Conservation (phyloP, 192 early-diverging fungal species). For the Entophlyctis luteolus region DNA sequence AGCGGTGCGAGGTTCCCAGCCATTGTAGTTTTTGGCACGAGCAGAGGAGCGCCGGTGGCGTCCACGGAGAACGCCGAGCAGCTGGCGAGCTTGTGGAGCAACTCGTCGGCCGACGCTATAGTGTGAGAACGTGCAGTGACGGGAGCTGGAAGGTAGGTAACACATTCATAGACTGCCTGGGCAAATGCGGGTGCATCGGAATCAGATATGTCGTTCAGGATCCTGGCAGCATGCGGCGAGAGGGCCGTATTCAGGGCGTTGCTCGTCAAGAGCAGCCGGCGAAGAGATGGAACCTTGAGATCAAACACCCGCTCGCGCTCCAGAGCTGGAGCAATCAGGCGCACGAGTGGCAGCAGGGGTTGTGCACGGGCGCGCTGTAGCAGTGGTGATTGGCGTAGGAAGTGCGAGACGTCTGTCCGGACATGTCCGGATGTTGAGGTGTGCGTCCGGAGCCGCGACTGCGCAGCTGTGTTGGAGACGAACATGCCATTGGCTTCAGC, state of each 20-base stretch:
- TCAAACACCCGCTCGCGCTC: constrained; percentile 15
- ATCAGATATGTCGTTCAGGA: neutral
- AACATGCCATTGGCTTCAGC: too few relatives aligned
- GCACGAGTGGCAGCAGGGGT: too few relatives aligned
- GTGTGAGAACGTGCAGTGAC: neutral
- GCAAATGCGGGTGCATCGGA: neutral
- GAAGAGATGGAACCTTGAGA: neutral
- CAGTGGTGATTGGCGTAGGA: too few relatives aligned
- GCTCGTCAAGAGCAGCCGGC: neutral
- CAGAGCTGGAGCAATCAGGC: constrained; percentile 3
- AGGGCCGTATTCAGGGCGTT: neutral
- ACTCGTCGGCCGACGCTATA: neutral
- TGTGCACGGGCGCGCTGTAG: too few relatives aligned
- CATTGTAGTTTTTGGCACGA: too few relatives aligned
- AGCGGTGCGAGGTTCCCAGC: too few relatives aligned
- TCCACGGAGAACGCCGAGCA: constrained; percentile 5
- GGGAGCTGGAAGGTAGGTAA: neutral
- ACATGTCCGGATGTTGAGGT: too few relatives aligned
- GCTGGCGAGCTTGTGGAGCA: neutral
- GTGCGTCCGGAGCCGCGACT: too few relatives aligned
- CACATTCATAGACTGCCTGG: neutral
- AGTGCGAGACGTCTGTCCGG: too few relatives aligned
- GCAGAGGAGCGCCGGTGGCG: neutral
- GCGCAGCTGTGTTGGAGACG: too few relatives aligned
- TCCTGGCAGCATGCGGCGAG: neutral